These are phyloP conservation scores for Grosmannia clavigera DNA, from an alignment of 2,329 filamentous ascomycete genomes.

Conservation along the genomic window DNA sequence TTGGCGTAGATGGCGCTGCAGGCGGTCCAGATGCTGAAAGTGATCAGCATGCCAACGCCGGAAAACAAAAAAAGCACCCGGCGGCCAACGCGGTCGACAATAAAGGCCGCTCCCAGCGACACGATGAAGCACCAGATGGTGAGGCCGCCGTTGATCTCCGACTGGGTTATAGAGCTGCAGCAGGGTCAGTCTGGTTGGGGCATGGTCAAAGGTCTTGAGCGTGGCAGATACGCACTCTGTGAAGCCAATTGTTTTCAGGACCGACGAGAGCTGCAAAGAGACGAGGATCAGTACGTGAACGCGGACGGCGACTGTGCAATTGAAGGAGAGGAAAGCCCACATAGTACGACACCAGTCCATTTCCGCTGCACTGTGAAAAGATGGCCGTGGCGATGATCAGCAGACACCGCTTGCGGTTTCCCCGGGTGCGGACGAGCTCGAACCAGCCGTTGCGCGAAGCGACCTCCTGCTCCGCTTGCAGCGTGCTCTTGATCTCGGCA, in stretches of 20 bases:
- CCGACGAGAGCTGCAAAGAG: not conserved
- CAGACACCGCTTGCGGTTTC: constrained; percentile 12
- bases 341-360: constrained; percentile 12
- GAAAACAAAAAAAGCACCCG: constrained; percentile 24
- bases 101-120: constrained; percentile 18
- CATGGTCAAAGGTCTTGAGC: not conserved
- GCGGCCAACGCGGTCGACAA: constrained; percentile 22
- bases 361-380: constrained; percentile 12
- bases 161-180: not conserved
- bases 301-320: not conserved
- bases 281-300: not conserved
- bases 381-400: constrained; percentile 8
- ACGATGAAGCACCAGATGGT: constrained; percentile 1
- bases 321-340: not conserved
- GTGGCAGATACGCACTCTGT: not conserved
- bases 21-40: constrained; percentile 27
- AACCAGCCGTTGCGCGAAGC: constrained; percentile 1
- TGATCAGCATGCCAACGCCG: constrained; percentile 22
- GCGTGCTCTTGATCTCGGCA: constrained; percentile 10
- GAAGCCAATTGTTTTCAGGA: constrained; percentile 8
- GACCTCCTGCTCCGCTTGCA: constrained; percentile 9
- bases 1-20: constrained; percentile 15
- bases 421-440: constrained; percentile 1
- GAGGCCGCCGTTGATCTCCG: constrained; percentile 5
- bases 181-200: not conserved